Evolutionary conservation across 768 basidiomycete genomes (phyloP), one percentile per base, ranked within the genome.

Genomic region (Amanita inopinata): DNA sequence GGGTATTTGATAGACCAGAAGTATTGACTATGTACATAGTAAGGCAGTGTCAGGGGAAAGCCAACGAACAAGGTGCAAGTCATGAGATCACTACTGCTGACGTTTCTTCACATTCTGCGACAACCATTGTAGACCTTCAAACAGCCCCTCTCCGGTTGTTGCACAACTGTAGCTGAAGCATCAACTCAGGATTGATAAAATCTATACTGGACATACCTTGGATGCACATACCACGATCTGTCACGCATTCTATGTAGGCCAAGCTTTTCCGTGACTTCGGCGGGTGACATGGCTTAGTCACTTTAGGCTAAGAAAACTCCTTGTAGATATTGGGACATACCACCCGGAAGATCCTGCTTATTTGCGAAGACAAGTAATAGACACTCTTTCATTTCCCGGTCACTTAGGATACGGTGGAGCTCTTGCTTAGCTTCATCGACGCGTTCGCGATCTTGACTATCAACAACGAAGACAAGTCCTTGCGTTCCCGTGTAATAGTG

Each of bases 401-500:
- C 94, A 51, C 86, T 84, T 62, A 98, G 70, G 66, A 98, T 97
- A 47, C 92, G 78, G 57, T 97, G 93, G 20, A 98, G 68, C 64
- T 98, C 94, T 57, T 86, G 83, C 57, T 91, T 86, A 27, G 94
- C 94, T 65, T 98, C 94, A 59, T 97, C 92, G 56, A 98, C 84
- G 46, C 94, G 78, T 55, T 94, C 91, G 47, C 88, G 70, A 62
- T 98, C 94, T 57, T 91, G 88, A 49, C 90, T 93, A 65, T 98
- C 94, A 45, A 98, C 91, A 45, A 98, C 94, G 59, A 96, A 98
- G 43, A 98, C 93, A 49, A 98, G 80, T 45, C 93, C 94, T 66
- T 98, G 94, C 1, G 94, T 98, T 47, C 94, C 94, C 9, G 94
- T 97, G 69, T 97, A 98, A 64, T 98, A 98, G 64, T 98, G 94